These are phyloP conservation scores for Polymyxa betae DNA, from an alignment of 208 protist species.

Conservation along the genomic window DNA sequence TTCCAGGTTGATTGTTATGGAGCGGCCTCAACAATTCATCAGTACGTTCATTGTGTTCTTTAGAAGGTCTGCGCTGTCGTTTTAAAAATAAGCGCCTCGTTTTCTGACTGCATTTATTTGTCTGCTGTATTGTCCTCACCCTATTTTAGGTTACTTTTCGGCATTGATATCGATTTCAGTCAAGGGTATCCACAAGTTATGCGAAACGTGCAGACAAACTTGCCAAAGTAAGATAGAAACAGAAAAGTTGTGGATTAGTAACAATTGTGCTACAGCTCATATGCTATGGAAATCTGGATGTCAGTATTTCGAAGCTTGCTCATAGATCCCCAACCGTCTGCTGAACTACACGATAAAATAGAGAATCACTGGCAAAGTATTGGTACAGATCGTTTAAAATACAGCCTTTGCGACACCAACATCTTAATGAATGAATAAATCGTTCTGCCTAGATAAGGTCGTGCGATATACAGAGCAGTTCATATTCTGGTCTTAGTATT, in stretches of 20 bases:
- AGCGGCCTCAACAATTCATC: slow-evolving; percentile 36
- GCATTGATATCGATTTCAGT: not conserved
- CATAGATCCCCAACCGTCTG: not conserved
- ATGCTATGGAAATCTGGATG: slow-evolving; percentile 7
- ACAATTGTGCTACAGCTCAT: not conserved
- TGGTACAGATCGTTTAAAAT: slow-evolving; percentile 7
- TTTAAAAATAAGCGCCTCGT: no score
- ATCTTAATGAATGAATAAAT: slow-evolving; percentile 19
- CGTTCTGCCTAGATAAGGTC: not conserved
- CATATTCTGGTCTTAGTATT: no score
- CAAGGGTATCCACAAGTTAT: not conserved
- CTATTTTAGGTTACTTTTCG: slow-evolving; percentile 11
- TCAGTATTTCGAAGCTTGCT: slow-evolving; percentile 27
- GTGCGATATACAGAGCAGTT: no score
- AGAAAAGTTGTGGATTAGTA: not conserved
- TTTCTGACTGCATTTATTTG: no score
- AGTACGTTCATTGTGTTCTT: not conserved
- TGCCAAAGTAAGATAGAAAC: slow-evolving; percentile 42
- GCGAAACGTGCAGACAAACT: not conserved
- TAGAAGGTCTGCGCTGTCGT: no score
- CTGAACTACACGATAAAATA: not conserved
- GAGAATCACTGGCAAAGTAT: slow-evolving; percentile 14
- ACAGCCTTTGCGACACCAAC: slow-evolving; percentile 31
- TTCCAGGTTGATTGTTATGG: not conserved
- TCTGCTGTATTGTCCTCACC: no score